Base-by-base conservation (phyloP, 441 rosid genomes). In the Eutrema salsugineum region DNA sequence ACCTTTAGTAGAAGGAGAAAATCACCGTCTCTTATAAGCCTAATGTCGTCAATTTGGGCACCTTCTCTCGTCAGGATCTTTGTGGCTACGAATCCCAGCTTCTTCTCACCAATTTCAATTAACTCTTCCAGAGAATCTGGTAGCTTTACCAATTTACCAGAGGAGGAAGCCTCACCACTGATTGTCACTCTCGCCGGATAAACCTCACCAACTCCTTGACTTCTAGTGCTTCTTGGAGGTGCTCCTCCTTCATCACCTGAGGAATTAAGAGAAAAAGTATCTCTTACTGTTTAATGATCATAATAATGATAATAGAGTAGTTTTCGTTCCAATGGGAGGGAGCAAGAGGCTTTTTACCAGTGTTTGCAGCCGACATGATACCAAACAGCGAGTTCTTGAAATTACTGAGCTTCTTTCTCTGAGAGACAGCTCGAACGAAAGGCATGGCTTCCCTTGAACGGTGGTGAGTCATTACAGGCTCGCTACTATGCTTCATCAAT, bases 21-120 rank as follows among this genome's bases (percentile, higher is more conserved):
- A 76, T 94, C 99, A 4, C 94, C 98, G 58, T 94, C 99, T 81
- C 99, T 87, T 47, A 94, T 64, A 15, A 91, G 76, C 22, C 84
- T 86, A 30, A 94, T 78, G 36, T 88, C 93, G 62, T 94, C 98
- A 27, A 94, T 81, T 77, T 89, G 88, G 35, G 96, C 94, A 39
- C 97, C 96, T 38, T 83, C 91, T 67, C 75, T 79, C 22, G 76
- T 81, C 6, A 84, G 73, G 63, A 94, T 70, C 80, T 78, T 86
- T 46, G 81, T 80, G 30, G 90, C 79, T 15, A 30, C 48, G 76
- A 83, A 71, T 15, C 89, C 95, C 4, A 86, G 86, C 76, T 88
- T 95, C 70, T 67, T 77, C 35, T 80, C 81, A 35, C 96, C 94
- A 3, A 87, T 51, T 2, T 77, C 79, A 8, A 90, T 71, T 2